A percentile compares a stretch with the other conserved stretches of the same genome.
phyloP scores from a whole-genome alignment of 495 filamentous ascomycete genomes.

The Penicillium atrosanguineum region DNA sequence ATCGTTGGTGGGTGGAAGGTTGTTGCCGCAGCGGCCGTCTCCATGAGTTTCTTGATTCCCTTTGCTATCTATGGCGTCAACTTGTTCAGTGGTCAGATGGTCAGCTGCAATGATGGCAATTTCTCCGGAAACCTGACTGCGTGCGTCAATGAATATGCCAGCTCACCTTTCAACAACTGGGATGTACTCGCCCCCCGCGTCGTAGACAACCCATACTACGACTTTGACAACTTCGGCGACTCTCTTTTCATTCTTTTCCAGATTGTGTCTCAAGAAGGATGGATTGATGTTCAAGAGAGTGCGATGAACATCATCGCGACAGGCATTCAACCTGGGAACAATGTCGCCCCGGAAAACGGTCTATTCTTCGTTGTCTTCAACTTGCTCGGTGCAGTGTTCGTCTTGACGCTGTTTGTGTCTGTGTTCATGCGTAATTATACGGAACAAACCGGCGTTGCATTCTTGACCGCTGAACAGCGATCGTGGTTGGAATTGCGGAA shows the following conservation, averaged over 20 bases:
- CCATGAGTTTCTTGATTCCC: slow-evolving; percentile 88
- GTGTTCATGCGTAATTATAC: slow-evolving; percentile 99
- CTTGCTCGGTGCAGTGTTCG: slow-evolving; percentile 92
- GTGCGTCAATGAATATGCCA: slow-evolving; percentile 80
- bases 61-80: slow-evolving; percentile 96
- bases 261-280: slow-evolving; percentile 98
- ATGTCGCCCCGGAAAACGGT: slow-evolving; percentile 75
- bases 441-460: slow-evolving; percentile 96
- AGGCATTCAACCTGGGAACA: slow-evolving; percentile 65
- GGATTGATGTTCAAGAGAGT: slow-evolving; percentile 84
- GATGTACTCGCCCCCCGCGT: slow-evolving; percentile 75
- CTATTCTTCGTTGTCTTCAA: slow-evolving; percentile 97
- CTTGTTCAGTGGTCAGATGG: slow-evolving; percentile 81
- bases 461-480: slow-evolving; percentile 91
- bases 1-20: slow-evolving; percentile 92
- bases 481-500: slow-evolving; percentile 97
- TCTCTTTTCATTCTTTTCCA: slow-evolving; percentile 97
- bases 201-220: slow-evolving; percentile 77
- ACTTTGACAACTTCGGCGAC: slow-evolving; percentile 91
- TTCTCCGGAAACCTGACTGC: slow-evolving; percentile 53
- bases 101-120: slow-evolving; percentile 71
- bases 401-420: slow-evolving; percentile 95
- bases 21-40: slow-evolving; percentile 82
- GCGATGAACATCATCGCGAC: slow-evolving; percentile 79
- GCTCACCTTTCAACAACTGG: slow-evolving; percentile 77